A percentile compares a stretch with the other conserved stretches of the same genome.
Evolutionary conservation across 352 stramenopile genomes (phyloP).

Genomic region (Halophytophthora batemanensis): DNA sequence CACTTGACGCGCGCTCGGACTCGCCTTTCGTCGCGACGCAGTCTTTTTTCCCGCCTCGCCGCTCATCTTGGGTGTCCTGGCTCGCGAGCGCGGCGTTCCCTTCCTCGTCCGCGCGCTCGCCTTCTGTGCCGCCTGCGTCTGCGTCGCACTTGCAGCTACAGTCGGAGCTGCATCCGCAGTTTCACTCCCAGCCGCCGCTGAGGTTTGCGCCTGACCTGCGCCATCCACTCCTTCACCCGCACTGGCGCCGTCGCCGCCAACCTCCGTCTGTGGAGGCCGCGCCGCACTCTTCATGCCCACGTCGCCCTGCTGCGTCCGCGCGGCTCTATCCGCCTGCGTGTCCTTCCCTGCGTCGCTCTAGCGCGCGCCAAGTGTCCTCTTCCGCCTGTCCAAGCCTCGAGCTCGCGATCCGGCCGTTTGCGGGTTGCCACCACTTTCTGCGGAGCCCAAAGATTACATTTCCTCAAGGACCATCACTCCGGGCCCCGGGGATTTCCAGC

Average conservation of each 20-base stretch:
- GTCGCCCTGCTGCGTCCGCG: too few species aligned
- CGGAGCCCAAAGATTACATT: slow-evolving; percentile 1
- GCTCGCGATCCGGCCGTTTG: slow-evolving; percentile 21
- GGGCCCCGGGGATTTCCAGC: not conserved
- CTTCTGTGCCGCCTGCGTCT: slow-evolving; percentile 1
- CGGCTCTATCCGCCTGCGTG: too few species aligned
- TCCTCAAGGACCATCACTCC: not conserved
- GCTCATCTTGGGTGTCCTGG: slow-evolving; percentile 13
- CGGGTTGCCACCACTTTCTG: slow-evolving; percentile 1
- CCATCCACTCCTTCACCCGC: too few species aligned
- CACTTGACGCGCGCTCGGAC: slow-evolving; percentile 12
- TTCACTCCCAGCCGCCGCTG: too few species aligned
- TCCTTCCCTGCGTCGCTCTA: not conserved
- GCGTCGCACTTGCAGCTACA: not conserved
- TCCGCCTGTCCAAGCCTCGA: not conserved
- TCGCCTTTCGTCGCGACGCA: slow-evolving; percentile 24
- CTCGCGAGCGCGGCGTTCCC: slow-evolving; percentile 10
- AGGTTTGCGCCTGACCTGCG: too few species aligned
- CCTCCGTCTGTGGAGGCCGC: too few species aligned
- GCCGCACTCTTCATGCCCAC: too few species aligned
- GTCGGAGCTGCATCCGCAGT: not conserved
- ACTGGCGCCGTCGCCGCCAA: too few species aligned
- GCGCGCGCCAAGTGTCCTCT: not conserved
- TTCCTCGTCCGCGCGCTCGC: slow-evolving; percentile 12
- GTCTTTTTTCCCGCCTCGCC: slow-evolving; percentile 17